Conservation (phyloP, 108 stramenopile species). For the Poteriospumella lacustris region DNA sequence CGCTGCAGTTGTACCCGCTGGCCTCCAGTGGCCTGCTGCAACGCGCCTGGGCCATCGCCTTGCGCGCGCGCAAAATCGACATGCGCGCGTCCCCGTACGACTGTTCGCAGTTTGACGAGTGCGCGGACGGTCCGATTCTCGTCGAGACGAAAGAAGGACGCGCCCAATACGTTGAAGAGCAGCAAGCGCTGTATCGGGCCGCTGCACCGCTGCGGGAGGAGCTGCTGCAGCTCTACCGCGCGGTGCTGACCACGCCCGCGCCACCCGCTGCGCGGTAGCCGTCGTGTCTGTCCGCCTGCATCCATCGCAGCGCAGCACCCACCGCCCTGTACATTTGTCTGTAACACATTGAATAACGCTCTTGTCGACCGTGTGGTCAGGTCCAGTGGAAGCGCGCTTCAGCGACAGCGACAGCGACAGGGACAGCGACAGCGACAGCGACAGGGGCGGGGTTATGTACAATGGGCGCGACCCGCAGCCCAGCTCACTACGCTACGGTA, state of each 20-base stretch:
- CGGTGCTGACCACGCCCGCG: constrained; percentile 33
- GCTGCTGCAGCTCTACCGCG: constrained; percentile 38
- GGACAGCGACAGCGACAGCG: too few relatives aligned
- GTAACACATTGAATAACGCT: too few relatives aligned
- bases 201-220: constrained; percentile 36
- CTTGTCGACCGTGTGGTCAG: too few relatives aligned
- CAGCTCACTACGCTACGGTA: too few relatives aligned
- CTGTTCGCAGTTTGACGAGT: constrained; percentile 34
- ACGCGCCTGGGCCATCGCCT: constrained; percentile 59
- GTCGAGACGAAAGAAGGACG: constrained; percentile 78
- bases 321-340: too few relatives aligned
- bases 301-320: too few relatives aligned
- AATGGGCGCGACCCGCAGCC: too few relatives aligned
- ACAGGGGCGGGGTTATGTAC: too few relatives aligned
- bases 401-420: too few relatives aligned
- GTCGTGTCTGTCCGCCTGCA: too few relatives aligned
- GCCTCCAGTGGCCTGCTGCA: constrained; percentile 56
- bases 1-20: constrained; percentile 66
- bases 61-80: constrained; percentile 70
- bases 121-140: constrained; percentile 53
- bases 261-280: too few relatives aligned
- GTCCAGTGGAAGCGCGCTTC: too few relatives aligned
- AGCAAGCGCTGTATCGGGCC: constrained; percentile 29
- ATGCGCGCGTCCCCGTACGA: constrained; percentile 87
- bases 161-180: constrained; percentile 54